Evolutionary conservation across 176 grass and related monocot genomes (phyloP), one percentile per base, ranked within the genome.

Genomic region (Triticum dicoccoides): DNA sequence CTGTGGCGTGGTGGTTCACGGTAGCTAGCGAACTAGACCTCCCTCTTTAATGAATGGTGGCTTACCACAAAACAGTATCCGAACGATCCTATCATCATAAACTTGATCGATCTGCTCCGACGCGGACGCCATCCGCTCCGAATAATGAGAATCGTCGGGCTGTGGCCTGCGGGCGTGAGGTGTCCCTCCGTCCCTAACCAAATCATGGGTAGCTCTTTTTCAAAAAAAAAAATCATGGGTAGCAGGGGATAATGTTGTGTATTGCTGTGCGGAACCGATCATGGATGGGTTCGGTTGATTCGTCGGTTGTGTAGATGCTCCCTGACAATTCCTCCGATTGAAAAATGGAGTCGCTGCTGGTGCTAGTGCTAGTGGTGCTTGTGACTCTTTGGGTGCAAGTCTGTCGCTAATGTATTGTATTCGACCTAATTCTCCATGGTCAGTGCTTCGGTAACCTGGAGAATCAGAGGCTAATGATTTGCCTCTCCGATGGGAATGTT

Each of bases 41-140:
- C 17, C 25, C 20, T 61, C 61, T 69, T 34, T 32, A 14, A 47
- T 84, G 10, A 2, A 47, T 33, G 18, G 25, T 4, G 11, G 44
- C 58, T 65, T 76, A 84, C 59, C 59, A 84, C 38, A 76, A 65
- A 65, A 74, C 69, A 83, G 37, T 61, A 41, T 56, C 67, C 32
- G 67, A 41, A 11, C 51, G 8, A 42, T 47, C 71, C 71, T 27
- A 11, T 74, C 71, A 47, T 17, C 71, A 74, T 47, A 47, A 47
- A 47, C 71, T 1, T 11, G 41, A 44, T 8, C 39, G n/a, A 4
- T 73, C 39, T n/a, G 70, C 23, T 73, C 8, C 21, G 68, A 39
- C 68, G 20, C 68, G 18, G 68, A 39, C 68, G 7, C 65, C 66
- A 20, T 69, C 32, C 30, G 67, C 52, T 35, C 30, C 29, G 8